These are phyloP conservation scores for Quercus lobata DNA, from an alignment of 331 rosid species.

Conservation along the genomic window DNA sequence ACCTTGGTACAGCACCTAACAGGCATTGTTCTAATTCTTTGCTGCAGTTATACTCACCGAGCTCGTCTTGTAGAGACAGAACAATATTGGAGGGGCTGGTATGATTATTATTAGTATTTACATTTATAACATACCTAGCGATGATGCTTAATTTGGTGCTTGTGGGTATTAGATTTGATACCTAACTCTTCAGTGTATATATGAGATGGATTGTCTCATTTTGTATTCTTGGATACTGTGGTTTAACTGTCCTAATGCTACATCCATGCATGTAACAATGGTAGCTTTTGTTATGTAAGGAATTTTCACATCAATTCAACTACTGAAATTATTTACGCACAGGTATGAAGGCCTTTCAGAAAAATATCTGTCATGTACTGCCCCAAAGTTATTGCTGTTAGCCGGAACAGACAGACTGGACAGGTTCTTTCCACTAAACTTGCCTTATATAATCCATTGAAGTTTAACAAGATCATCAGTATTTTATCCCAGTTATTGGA, in stretches of 20 bases:
- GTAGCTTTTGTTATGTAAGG: not conserved
- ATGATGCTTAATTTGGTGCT: not conserved
- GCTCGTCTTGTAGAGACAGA: slow-evolving; percentile 81
- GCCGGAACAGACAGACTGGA: slow-evolving; percentile 98
- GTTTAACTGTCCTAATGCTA: not conserved
- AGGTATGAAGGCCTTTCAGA: slow-evolving; percentile 99
- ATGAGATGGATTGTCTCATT: not conserved
- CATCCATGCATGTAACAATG: not conserved
- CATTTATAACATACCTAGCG: not conserved
- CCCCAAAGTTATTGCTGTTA: slow-evolving; percentile 84
- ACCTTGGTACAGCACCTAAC: slow-evolving; percentile 16
- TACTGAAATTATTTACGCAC: slow-evolving; percentile 12
- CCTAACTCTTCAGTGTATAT: not conserved
- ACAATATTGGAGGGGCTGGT: slow-evolving; percentile 97
- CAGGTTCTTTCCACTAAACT: slow-evolving; percentile 43
- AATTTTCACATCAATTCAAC: not conserved
- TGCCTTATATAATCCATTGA: slow-evolving; percentile 5
- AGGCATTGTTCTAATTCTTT: slow-evolving; percentile 30
- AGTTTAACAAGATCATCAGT: not conserved
- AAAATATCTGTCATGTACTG: slow-evolving; percentile 67
- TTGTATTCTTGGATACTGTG: not conserved
- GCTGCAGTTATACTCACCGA: slow-evolving; percentile 76
- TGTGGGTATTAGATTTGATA: not conserved
- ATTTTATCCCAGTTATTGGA: not conserved
- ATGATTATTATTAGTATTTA: slow-evolving; percentile 10